Conservation (phyloP, 1,284 basidiomycete species). For the Volvariella volvacea region DNA sequence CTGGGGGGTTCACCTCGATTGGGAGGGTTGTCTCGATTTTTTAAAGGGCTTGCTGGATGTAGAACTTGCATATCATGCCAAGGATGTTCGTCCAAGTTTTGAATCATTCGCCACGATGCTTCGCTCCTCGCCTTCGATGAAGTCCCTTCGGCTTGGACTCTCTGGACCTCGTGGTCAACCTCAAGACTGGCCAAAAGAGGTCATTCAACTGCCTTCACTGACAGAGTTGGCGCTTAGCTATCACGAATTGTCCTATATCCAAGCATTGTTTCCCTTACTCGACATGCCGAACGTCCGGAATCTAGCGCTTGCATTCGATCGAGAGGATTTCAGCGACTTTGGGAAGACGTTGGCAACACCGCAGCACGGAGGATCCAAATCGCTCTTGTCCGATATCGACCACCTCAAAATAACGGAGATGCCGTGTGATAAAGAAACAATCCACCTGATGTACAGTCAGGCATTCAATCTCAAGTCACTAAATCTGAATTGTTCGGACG, state of each 20-base stretch:
- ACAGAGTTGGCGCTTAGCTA: slow-evolving; percentile 40
- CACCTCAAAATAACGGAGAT: slow-evolving; percentile 43
- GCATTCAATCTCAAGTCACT: slow-evolving; percentile 36
- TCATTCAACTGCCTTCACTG: slow-evolving; percentile 40
- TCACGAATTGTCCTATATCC: slow-evolving; percentile 34
- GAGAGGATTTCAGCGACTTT: slow-evolving; percentile 41
- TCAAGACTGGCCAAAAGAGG: slow-evolving; percentile 23
- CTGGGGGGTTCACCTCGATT: slow-evolving; percentile 62
- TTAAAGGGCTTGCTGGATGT: slow-evolving; percentile 38
- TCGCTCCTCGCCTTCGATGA: slow-evolving; percentile 39
- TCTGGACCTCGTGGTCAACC: slow-evolving; percentile 45
- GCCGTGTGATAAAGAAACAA: slow-evolving; percentile 26
- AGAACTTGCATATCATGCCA: slow-evolving; percentile 49
- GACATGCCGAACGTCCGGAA: slow-evolving; percentile 38
- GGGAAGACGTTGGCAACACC: slow-evolving; percentile 32
- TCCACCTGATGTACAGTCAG: slow-evolving; percentile 34
- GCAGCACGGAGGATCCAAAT: slow-evolving; percentile 25
- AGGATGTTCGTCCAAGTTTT: slow-evolving; percentile 52
- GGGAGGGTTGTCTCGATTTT: slow-evolving; percentile 38
- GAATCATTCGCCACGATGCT: slow-evolving; percentile 41
- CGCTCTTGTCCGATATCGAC: slow-evolving; percentile 37
- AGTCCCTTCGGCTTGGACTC: slow-evolving; percentile 36
- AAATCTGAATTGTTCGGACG: slow-evolving; percentile 34
- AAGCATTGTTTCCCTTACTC: slow-evolving; percentile 41
- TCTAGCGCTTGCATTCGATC: slow-evolving; percentile 47